These are phyloP conservation scores for Colletotrichum lindemuthianum DNA, from an alignment of 2,329 filamentous ascomycete genomes.

Conservation along the genomic window DNA sequence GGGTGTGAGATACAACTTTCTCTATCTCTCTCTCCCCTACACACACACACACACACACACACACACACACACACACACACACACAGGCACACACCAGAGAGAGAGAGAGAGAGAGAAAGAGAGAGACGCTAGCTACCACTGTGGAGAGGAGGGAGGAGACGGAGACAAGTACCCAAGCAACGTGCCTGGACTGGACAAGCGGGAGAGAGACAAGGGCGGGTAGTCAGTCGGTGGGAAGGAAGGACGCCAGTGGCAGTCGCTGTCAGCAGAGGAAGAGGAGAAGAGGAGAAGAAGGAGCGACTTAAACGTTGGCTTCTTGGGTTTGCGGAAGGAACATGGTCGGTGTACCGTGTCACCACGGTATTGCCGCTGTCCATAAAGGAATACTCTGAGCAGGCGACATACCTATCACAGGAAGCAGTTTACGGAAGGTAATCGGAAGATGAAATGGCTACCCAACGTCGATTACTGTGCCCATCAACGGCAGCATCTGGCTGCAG, in stretches of 20 bases:
- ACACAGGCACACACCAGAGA: neutral
- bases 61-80: neutral
- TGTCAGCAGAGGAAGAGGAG: neutral
- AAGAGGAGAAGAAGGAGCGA: conserved; percentile 2
- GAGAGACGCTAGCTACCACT: neutral
- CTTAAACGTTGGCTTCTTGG: conserved; percentile 22
- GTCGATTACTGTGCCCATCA: too few relatives aligned
- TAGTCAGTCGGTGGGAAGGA: neutral
- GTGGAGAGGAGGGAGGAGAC: neutral
- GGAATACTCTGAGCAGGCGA: too few relatives aligned
- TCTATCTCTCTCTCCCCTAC: too few relatives aligned
- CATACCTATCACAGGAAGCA: too few relatives aligned
- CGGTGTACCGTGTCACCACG: neutral
- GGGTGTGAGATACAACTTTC: neutral
- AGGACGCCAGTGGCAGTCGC: neutral
- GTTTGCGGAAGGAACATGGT: neutral
- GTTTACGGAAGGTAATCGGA: too few relatives aligned
- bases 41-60: too few relatives aligned
- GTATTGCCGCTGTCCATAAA: too few relatives aligned
- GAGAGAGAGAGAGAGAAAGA: conserved; percentile 1
- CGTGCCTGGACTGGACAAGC: conserved; percentile 17
- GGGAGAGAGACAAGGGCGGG: neutral
- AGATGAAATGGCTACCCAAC: too few relatives aligned
- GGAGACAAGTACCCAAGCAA: conserved; percentile 8
- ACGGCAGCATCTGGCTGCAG: too few relatives aligned